Evolutionary conservation across 2,329 filamentous ascomycete species (phyloP), one percentile per base, ranked within the genome.

Genomic region (Xylaria digitata): DNA sequence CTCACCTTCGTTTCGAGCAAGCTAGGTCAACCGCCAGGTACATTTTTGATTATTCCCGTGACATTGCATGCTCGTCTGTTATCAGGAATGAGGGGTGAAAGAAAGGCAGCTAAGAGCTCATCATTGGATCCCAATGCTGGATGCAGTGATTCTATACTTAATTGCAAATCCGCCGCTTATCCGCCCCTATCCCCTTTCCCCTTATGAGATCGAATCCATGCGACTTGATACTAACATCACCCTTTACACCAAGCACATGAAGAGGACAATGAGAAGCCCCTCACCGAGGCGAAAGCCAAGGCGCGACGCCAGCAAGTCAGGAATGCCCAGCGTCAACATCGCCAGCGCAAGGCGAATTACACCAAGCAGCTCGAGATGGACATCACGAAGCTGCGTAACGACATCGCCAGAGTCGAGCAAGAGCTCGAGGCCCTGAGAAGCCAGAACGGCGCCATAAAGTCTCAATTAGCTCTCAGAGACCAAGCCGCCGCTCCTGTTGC

Each of bases 321-420:
- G 2, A 81, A 79, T 23, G 85, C 85, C 1, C 85, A 87, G 78
- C 81, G 83, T 43, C 82, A 86, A 73, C 85, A 87, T 71, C 84
- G 85, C 17, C 82, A 85, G 74, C 83, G 85, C 72, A 87, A 87
- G 72, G 84, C 83, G 57, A 83, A 86, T 73, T 86, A 87, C 73
- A 80, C 84, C 68, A 83, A 82, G 72, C 79, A 86, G 76, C 82
- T 87, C 34, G 85, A 87, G 78, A 77, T 82, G 66, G 84, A 87
- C 70, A 76, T 85, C 19, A 78, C 80, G 15, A 78, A 79, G 68
- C 79, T 85, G 62, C 81, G 85, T 13, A 81, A 84, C 57, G 75
- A 82, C 69, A 83, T 87, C 65, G 77, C 80, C 45, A 75, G 75
- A 17, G 76, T 79, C 0, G 80, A 84, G 72, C 73, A 74, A 15